These are phyloP conservation scores for Xerocomellus dryophilus DNA, from an alignment of 768 basidiomycete species.

Conservation along the genomic window DNA sequence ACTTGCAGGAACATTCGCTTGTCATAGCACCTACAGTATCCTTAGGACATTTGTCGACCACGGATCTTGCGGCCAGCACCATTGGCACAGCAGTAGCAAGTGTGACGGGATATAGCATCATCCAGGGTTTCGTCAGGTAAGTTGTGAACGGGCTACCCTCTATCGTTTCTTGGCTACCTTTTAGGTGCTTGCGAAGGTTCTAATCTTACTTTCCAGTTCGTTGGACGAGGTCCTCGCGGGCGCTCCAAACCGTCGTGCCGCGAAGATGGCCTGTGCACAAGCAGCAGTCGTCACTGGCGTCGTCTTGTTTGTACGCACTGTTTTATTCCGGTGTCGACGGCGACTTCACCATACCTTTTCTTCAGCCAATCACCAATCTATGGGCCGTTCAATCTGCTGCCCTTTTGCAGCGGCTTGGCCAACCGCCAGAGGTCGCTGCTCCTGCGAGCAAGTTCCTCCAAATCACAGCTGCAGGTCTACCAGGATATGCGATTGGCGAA, in stretches of 20 bases:
- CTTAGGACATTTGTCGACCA: conserved; percentile 53
- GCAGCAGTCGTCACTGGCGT: conserved; percentile 24
- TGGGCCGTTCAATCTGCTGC: conserved; percentile 29
- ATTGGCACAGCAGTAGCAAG: conserved; percentile 39
- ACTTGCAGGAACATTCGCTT: conserved; percentile 25
- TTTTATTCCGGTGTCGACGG: not conserved
- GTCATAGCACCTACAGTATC: conserved; percentile 33
- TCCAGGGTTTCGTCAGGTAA: conserved; percentile 38
- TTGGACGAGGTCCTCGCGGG: conserved; percentile 18
- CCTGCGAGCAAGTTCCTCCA: conserved; percentile 40
- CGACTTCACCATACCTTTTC: not conserved
- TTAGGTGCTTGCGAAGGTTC: conserved; percentile 7
- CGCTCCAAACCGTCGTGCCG: conserved; percentile 11
- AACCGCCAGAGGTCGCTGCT: conserved; percentile 39
- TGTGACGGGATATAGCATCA: conserved; percentile 43
- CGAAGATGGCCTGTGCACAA: conserved; percentile 20
- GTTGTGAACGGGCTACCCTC: conserved; percentile 22
- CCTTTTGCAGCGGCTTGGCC: conserved; percentile 37
- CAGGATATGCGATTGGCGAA: conserved; percentile 44
- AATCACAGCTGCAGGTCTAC: conserved; percentile 40
- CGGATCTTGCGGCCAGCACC: conserved; percentile 49
- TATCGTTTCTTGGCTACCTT: not conserved
- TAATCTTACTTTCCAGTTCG: conserved; percentile 11
- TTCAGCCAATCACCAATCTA: conserved; percentile 23
- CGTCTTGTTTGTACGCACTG: conserved; percentile 17